These are phyloP conservation scores for Chlamydomonas sphaeroides DNA, from an alignment of 139 green algal species.

Conservation along the genomic window DNA sequence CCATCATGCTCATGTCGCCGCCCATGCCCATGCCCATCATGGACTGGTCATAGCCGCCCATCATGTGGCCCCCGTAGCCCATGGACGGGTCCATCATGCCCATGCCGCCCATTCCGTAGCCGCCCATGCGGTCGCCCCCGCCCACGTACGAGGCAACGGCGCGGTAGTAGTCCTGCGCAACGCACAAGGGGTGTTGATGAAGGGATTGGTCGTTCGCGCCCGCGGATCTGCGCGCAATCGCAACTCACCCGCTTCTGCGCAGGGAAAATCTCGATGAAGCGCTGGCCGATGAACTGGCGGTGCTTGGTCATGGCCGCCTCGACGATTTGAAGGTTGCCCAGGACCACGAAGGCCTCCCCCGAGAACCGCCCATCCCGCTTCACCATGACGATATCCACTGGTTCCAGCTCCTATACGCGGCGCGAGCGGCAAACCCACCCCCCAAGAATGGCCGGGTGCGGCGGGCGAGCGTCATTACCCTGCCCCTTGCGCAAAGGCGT, in stretches of 20 bases:
- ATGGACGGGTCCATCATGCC: slow-evolving; percentile 40
- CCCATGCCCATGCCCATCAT: slow-evolving; percentile 60
- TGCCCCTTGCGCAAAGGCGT: too few relatives aligned
- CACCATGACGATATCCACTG: slow-evolving; percentile 80
- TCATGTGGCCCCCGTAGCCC: slow-evolving; percentile 41
- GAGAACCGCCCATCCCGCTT: slow-evolving; percentile 72
- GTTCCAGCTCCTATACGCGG: slow-evolving; percentile 71
- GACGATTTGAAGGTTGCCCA: slow-evolving; percentile 66
- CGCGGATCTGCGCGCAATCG: too few relatives aligned
- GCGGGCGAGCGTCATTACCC: slow-evolving; percentile 3
- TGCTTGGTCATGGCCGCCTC: slow-evolving; percentile 80
- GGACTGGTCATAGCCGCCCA: slow-evolving; percentile 71
- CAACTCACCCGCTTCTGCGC: slow-evolving; percentile 76
- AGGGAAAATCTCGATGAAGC: slow-evolving; percentile 86
- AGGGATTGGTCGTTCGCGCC: too few relatives aligned
- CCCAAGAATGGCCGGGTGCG: slow-evolving; percentile 33
- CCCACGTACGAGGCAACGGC: slow-evolving; percentile 62
- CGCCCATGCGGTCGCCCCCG: slow-evolving; percentile 41
- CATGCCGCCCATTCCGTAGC: slow-evolving; percentile 33
- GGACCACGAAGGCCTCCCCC: slow-evolving; percentile 82
- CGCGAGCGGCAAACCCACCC: slow-evolving; percentile 27
- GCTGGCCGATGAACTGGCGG: slow-evolving; percentile 79
- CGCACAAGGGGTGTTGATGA: too few relatives aligned
- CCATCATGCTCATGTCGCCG: slow-evolving; percentile 33
- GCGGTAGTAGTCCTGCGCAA: slow-evolving; percentile 85